Evolutionary conservation across 495 filamentous ascomycete species (phyloP), one percentile per base, ranked within the genome.

Genomic region (Penicillium canescens): DNA sequence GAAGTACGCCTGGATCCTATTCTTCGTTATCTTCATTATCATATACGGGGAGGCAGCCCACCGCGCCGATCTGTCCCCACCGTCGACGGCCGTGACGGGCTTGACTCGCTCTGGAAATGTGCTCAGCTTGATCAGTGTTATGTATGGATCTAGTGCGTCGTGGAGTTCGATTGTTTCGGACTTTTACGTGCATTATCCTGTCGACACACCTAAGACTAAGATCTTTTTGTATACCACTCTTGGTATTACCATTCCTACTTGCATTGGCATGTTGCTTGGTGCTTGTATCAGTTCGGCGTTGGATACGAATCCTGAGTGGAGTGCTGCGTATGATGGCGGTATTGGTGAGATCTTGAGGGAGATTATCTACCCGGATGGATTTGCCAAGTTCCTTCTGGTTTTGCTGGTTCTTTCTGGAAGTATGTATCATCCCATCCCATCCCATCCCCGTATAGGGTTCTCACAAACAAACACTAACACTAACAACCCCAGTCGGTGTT

Each of bases 141-240:
- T 82, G 43, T 86, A 84, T 60, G 80, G 80, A 18, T 80, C 76
- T 4, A 78, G 78, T n/a, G 78, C 76, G 1, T 82, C 77, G 33
- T 83, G 85, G 82, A 76, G 74, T 21, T 81, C 83, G 5, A 82
- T 85, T 39, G 82, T 78, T 0, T 76, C 77, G 0, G 85, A 87
- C 57, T 87, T 81, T 59, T 86, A 86, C 59, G 81, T 82, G 7
- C 76, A 85, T 36, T 86, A 85, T 55, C 83, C 83, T 0, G 74
- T 71, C 44, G 65, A 75, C 20, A 80, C 77, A 6, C 68, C 72
- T 16, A 72, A 74, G 43, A 59, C 70, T 42, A 83, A 79, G 54
- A 71, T 86, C 16, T 87, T 85, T 73, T 51, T 78, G 62, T 71
- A 65, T 50, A 72, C 68, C 1, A 68, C 63, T 0, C 56, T 73